Base-by-base conservation (phyloP, 169 alveolate species). In the Cryptosporidium sp. region DNA sequence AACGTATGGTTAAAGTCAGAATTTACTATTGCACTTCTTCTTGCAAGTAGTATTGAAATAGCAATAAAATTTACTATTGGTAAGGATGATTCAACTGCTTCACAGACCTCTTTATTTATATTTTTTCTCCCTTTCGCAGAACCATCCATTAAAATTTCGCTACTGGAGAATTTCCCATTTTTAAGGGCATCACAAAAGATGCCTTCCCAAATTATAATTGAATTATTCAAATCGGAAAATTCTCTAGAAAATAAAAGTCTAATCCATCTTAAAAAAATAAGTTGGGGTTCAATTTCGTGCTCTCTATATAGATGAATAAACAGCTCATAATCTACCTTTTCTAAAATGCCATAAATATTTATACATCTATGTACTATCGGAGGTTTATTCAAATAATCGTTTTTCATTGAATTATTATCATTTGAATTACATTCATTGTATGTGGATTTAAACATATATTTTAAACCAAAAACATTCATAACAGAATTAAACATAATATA, bases 221-320 rank as follows among this genome's bases (percentile, higher is more conserved):
- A 60, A 48, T 80, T 53, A 80, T 60, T 58, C 39, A 80, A 37
- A 26, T 60, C 56, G 4, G 75, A 80, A 80, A 80, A 80, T 42
- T 94, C 97, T 62, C 97, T 86, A 58, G 96, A 92, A 72, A 94
- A 94, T 65, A 94, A 69, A 62, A 94, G 94, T 62, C 97, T 85
- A 23, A 94, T 92, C 97, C 97, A 94, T 33, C 97, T 68, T 60
- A 80, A 48, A 39, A 80, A 80, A 14, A 80, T 39, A 31, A 80
- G 42, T 67, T 80, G 89, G 26, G 89, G 89, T 48, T 80, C 89
- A 60, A 80, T 80, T 62, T 26, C 69, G 26, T 80, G 75, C 44
- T 62, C 89, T 51, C 14, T 62, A 21, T 6, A 12, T 6, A 80
- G 75, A 29, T 80, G 73, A 58, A 21, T 29, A 65, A 35, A 80